phyloP scores from a whole-genome alignment of 495 filamentous ascomycete genomes.

The Penicillium waksmanii region DNA sequence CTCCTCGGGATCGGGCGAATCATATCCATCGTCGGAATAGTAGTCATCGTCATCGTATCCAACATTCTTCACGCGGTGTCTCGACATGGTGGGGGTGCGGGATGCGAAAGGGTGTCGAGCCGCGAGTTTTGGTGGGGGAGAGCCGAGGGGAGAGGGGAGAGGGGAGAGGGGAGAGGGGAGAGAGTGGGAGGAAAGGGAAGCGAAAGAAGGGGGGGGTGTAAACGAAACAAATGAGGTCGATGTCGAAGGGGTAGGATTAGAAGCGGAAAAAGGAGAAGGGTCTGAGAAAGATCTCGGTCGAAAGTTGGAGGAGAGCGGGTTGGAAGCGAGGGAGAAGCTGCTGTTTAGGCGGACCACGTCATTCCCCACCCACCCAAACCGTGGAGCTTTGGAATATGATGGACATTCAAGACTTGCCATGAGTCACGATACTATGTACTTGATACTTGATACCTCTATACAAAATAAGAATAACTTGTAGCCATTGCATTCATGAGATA shows the following conservation, averaged over 20 bases:
- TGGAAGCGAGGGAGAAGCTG: constrained; percentile 14
- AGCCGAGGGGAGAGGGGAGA: constrained; percentile 9
- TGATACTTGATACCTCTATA: background rate
- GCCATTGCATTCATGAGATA: constrained; percentile 1
- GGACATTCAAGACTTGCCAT: background rate
- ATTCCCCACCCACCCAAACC: constrained; percentile 30
- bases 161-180: constrained; percentile 8
- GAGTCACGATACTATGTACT: background rate
- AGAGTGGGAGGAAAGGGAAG: constrained; percentile 9
- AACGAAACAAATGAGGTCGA: background rate
- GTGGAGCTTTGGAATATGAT: background rate
- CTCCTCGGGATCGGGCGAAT: constrained; percentile 49
- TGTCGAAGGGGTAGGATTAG: background rate
- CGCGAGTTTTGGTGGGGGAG: constrained; percentile 4
- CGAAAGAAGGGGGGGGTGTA: background rate
- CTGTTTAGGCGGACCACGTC: constrained; percentile 33
- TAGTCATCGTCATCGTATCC: constrained; percentile 50
- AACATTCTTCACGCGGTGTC: constrained; percentile 51
- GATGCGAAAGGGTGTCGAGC: constrained; percentile 11
- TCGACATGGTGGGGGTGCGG: constrained; percentile 41
- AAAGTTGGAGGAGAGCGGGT: constrained; percentile 8
- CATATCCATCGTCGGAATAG: constrained; percentile 47
- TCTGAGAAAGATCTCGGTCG: constrained; percentile 2
- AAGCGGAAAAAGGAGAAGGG: background rate
- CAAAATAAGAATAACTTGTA: background rate